Conservation (phyloP, 2,329 filamentous ascomycete species). For the Ophiostoma quercus region DNA sequence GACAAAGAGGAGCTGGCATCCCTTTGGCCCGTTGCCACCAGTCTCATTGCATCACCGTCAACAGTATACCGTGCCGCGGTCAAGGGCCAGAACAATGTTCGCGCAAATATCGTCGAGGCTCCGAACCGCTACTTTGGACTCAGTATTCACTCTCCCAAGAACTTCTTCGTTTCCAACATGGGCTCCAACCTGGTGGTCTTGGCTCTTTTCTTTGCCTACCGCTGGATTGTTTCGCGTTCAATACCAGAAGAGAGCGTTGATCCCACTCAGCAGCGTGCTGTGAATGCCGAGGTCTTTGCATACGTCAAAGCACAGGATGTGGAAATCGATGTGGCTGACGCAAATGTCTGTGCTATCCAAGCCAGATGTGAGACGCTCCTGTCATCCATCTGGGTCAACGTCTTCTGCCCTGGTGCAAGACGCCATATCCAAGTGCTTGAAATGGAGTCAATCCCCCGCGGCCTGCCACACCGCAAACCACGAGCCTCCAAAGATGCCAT, state of each 20-base stretch:
- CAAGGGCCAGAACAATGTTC: not conserved
- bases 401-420: slow-evolving; percentile 18
- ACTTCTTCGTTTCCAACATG: not conserved
- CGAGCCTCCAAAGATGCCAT: not conserved
- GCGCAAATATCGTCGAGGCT: not conserved
- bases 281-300: slow-evolving; percentile 6
- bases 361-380: slow-evolving; percentile 9
- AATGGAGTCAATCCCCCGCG: not conserved
- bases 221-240: not conserved
- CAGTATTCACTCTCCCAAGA: not conserved
- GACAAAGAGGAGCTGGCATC: slow-evolving; percentile 13
- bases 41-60: not conserved
- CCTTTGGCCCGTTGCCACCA: not conserved
- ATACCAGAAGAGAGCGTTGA: not conserved
- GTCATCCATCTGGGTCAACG: slow-evolving; percentile 16
- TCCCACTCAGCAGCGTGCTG: not conserved
- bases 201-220: not conserved
- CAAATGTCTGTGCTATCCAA: slow-evolving; percentile 3
- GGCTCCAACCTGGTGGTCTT: not conserved
- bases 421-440: slow-evolving; percentile 8
- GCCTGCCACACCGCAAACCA: slow-evolving; percentile 2
- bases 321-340: not conserved
- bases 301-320: slow-evolving; percentile 9
- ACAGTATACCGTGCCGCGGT: not conserved
- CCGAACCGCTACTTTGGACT: not conserved